phyloP scores from a whole-genome alignment of 2,329 filamentous ascomycete genomes.

The Chrysoporthe deuterocubensis region DNA sequence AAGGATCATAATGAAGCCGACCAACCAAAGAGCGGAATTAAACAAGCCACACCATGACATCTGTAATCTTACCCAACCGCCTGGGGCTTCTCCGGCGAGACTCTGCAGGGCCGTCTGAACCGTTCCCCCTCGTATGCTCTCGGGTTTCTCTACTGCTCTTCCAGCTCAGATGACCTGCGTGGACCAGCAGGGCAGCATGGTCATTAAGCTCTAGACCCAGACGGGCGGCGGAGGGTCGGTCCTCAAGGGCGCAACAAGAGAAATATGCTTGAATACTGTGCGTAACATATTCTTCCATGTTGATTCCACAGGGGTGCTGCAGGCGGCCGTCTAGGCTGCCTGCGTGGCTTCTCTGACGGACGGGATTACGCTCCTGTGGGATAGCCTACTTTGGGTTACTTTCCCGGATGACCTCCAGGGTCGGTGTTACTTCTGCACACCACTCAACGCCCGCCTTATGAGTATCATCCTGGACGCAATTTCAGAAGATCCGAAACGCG shows the following conservation, averaged over 20 bases:
- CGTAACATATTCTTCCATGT: background rate
- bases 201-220: no score
- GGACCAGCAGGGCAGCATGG: no score
- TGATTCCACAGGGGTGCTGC: background rate
- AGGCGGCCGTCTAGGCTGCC: background rate
- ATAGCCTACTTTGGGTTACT: background rate
- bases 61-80: background rate
- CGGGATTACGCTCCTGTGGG: background rate
- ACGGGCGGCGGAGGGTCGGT: no score
- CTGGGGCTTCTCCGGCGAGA: conserved; percentile 14
- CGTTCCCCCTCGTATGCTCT: background rate
- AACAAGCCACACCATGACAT: background rate
- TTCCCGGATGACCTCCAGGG: background rate
- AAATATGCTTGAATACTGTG: no score
- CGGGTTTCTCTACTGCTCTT: background rate
- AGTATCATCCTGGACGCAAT: background rate
- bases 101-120: conserved; percentile 8
- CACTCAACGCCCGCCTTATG: background rate
- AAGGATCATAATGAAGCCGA: background rate
- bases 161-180: background rate
- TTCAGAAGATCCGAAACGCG: background rate
- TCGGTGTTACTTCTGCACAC: background rate
- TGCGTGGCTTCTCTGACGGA: background rate
- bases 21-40: background rate
- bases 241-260: no score